phyloP scores from a whole-genome alignment of 2,329 filamentous ascomycete genomes.

The Aspergillus floridensis region DNA sequence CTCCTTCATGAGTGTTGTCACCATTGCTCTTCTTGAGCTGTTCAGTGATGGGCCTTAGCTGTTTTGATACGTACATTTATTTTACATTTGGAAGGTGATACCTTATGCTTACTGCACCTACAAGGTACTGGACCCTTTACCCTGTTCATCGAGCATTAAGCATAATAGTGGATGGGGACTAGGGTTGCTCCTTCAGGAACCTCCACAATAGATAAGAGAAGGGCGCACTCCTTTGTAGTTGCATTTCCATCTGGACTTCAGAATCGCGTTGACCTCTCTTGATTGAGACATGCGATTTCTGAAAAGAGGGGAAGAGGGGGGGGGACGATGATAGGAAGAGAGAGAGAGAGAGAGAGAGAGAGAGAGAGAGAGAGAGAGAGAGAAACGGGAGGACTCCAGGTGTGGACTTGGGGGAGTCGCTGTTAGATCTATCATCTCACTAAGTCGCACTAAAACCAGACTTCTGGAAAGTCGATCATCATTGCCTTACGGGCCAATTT shows the following conservation, averaged over 20 bases:
- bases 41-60: neutral
- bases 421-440: slow-evolving; percentile 41
- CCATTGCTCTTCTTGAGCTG: slow-evolving; percentile 5
- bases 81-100: slow-evolving; percentile 1
- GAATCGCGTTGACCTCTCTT: slow-evolving; percentile 4
- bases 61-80: slow-evolving; percentile 4
- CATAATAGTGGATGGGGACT: slow-evolving; percentile 4
- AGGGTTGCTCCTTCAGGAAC: neutral
- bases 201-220: neutral
- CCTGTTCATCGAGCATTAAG: neutral
- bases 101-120: neutral
- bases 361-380: slow-evolving; percentile 18
- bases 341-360: slow-evolving; percentile 18
- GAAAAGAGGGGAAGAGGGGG: neutral
- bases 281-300: neutral
- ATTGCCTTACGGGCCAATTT: slow-evolving; percentile 31
- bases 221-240: neutral
- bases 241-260: neutral
- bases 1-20: neutral
- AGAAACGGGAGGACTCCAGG: slow-evolving; percentile 20
- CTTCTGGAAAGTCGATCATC: slow-evolving; percentile 37
- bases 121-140: neutral
- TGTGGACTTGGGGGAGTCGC: slow-evolving; percentile 14
- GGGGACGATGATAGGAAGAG: slow-evolving; percentile 4
- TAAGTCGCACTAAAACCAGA: slow-evolving; percentile 34